phyloP scores from a whole-genome alignment of 306 rosid genomes.

The Elaeagnus macrophylla region DNA sequence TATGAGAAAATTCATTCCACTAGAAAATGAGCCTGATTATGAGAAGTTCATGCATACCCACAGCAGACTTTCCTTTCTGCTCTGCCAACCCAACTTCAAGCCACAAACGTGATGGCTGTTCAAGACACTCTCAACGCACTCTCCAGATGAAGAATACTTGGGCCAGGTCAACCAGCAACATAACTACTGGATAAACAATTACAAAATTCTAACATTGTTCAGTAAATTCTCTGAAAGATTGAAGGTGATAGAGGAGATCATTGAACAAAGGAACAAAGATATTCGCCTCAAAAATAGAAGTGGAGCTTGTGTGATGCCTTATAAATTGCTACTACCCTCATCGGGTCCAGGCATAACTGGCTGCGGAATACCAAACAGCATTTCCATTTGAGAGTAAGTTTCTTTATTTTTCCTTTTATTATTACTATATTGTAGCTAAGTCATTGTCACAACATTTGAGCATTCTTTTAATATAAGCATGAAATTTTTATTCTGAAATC shows the following conservation, averaged over 20 bases:
- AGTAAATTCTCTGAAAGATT: conserved; percentile 47
- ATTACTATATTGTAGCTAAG: background rate
- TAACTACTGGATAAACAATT: conserved; percentile 58
- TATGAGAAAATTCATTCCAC: conserved; percentile 75
- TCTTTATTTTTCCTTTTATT: background rate
- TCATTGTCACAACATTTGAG: too few species aligned
- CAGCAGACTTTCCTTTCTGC: conserved; percentile 63
- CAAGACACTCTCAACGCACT: conserved; percentile 87
- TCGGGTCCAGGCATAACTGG: conserved; percentile 93
- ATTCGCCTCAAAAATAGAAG: conserved; percentile 49
- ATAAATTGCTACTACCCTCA: conserved; percentile 62
- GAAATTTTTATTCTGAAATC: too few species aligned
- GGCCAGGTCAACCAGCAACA: conserved; percentile 59
- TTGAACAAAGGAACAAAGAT: conserved; percentile 59
- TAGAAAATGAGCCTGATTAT: conserved; percentile 48
- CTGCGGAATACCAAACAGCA: conserved; percentile 82
- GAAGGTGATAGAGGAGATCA: conserved; percentile 70
- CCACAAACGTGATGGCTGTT: conserved; percentile 95
- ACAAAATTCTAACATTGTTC: conserved; percentile 33
- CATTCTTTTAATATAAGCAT: too few species aligned
- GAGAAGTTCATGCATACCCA: conserved; percentile 61
- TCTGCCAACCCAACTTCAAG: conserved; percentile 89
- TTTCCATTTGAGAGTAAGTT: conserved; percentile 66
- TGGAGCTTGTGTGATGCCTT: conserved; percentile 91
- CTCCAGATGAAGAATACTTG: conserved; percentile 93